phyloP scores from a whole-genome alignment of 2,329 filamentous ascomycete species.

The Plectosphaerella plurivora region DNA sequence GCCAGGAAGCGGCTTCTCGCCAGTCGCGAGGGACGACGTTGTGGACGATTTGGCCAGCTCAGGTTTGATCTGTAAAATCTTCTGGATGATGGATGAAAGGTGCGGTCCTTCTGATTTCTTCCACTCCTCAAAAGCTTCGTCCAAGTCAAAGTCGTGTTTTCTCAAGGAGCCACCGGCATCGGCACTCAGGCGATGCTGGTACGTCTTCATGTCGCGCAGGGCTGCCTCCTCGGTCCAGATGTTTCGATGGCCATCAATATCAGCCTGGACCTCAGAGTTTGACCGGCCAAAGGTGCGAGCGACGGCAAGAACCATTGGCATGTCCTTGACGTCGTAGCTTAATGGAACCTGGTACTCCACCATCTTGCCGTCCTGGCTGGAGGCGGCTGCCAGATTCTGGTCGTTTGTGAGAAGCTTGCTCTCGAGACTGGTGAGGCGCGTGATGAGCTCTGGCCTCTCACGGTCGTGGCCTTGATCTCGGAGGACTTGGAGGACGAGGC shows the following conservation, averaged over 20 bases:
- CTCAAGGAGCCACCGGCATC: conserved; percentile 73
- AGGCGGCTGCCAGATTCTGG: conserved; percentile 71
- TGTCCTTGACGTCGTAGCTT: conserved; percentile 92
- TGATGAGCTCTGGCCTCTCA: conserved; percentile 79
- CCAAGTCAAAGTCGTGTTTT: conserved; percentile 82
- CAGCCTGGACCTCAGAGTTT: conserved; percentile 74
- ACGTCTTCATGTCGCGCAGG: conserved; percentile 85
- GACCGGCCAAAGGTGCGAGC: conserved; percentile 80
- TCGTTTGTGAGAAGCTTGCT: conserved; percentile 93
- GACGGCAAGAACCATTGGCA: conserved; percentile 87
- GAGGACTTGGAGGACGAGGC: conserved; percentile 74
- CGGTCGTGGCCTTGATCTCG: conserved; percentile 80
- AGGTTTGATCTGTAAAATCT: conserved; percentile 81
- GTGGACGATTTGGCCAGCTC: conserved; percentile 76
- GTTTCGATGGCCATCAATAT: conserved; percentile 77
- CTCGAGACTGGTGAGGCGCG: conserved; percentile 75
- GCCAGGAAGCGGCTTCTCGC: conserved; percentile 32
- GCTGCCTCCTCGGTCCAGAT: conserved; percentile 91
- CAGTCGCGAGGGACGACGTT: conserved; percentile 48
- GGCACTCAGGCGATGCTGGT: conserved; percentile 82
- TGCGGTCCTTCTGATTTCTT: conserved; percentile 85
- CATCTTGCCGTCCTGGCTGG: conserved; percentile 57
- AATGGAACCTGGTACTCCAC: conserved; percentile 80
- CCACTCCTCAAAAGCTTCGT: conserved; percentile 86
- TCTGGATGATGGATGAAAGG: conserved; percentile 88